A percentile compares a stretch with the other conserved stretches of the same genome.
These are phyloP conservation scores for Yarrowia sp. DNA, from an alignment of 805 yeast species.

Conservation along the genomic window DNA sequence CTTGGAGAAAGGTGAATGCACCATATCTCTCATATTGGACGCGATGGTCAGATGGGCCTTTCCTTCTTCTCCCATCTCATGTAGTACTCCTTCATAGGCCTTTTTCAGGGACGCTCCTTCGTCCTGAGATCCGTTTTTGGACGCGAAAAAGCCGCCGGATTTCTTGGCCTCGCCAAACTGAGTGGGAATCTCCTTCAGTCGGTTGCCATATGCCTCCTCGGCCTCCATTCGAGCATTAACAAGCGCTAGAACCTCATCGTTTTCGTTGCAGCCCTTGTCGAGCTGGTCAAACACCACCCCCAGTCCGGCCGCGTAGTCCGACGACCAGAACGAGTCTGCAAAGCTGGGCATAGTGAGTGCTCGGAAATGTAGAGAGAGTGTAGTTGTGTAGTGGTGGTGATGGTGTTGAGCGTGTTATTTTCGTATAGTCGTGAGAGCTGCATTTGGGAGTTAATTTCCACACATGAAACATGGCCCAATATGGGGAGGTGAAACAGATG, in stretches of 20 bases:
- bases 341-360: conserved; percentile 47
- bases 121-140: conserved; percentile 39
- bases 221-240: conserved; percentile 69
- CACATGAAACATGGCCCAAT: neutral
- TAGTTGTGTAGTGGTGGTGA: neutral
- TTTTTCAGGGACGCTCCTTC: conserved; percentile 65
- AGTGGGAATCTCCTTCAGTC: conserved; percentile 44
- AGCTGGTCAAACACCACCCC: conserved; percentile 40
- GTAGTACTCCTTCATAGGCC: conserved; percentile 56
- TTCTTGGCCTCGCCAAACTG: conserved; percentile 41
- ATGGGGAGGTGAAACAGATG: neutral
- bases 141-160: conserved; percentile 41
- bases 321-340: conserved; percentile 75
- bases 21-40: conserved; percentile 54
- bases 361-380: neutral
- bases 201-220: conserved; percentile 63
- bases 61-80: conserved; percentile 58
- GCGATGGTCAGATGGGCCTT: conserved; percentile 59
- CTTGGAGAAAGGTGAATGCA: conserved; percentile 63
- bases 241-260: conserved; percentile 61
- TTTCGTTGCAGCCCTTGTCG: conserved; percentile 60
- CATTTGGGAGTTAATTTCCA: conserved; percentile 11
- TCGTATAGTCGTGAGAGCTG: neutral
- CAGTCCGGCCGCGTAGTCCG: conserved; percentile 54
- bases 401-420: conserved; percentile 5